Conservation (phyloP, 2,329 filamentous ascomycete genomes). For the Didymella sp. region DNA sequence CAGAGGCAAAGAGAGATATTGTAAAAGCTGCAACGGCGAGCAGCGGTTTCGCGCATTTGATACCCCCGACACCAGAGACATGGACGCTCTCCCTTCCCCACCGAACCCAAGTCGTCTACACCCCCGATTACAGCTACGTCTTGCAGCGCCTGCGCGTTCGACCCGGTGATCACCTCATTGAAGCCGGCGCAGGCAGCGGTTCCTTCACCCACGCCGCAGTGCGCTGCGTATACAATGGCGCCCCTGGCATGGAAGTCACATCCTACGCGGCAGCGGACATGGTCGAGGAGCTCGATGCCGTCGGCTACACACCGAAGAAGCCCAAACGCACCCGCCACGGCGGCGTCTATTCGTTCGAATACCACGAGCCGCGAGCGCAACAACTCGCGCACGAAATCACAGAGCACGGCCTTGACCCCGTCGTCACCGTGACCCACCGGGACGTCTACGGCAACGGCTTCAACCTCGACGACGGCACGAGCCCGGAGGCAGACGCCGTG, state of each 20-base stretch:
- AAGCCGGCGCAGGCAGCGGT: conserved; percentile 81
- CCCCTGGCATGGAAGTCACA: conserved; percentile 53
- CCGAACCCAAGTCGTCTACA: conserved; percentile 86
- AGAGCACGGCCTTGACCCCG: conserved; percentile 68
- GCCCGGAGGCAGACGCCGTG: conserved; percentile 66
- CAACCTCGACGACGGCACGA: conserved; percentile 53
- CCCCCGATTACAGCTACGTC: conserved; percentile 85
- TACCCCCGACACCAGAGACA: conserved; percentile 80
- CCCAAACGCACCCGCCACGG: conserved; percentile 55
- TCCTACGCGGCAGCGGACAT: conserved; percentile 21
- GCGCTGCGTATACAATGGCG: conserved; percentile 77
- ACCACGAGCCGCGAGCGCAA: conserved; percentile 73
- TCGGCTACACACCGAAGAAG: conserved; percentile 26
- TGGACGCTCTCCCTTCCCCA: conserved; percentile 84
- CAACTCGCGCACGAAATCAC: conserved; percentile 73
- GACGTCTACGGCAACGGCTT: conserved; percentile 83
- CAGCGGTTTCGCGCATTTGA: conserved; percentile 76
- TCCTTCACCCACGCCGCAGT: conserved; percentile 83
- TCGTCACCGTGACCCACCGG: conserved; percentile 77
- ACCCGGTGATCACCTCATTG: conserved; percentile 76
- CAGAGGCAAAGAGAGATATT: conserved; percentile 44
- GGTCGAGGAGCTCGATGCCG: conserved; percentile 37
- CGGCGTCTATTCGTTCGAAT: conserved; percentile 83
- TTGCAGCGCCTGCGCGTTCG: conserved; percentile 76
- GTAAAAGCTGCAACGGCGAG: conserved; percentile 59